phyloP scores from a whole-genome alignment of 2,329 filamentous ascomycete species.

The Teratosphaeria destructans region DNA sequence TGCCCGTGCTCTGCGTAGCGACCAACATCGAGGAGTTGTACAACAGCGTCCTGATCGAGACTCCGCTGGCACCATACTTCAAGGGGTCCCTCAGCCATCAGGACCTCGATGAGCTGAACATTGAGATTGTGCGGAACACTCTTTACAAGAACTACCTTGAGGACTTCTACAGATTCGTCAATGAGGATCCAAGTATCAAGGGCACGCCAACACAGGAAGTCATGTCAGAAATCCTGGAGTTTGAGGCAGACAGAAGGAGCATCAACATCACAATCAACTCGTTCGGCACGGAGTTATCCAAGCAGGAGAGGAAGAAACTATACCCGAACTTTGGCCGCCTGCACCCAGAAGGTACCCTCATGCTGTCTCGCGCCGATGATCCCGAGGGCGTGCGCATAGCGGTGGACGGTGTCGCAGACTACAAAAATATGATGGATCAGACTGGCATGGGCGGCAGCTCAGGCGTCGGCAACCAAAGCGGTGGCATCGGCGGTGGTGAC shows the following conservation, averaged over 20 bases:
- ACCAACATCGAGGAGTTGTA: conserved; percentile 98
- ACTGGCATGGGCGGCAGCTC: conserved; percentile 65
- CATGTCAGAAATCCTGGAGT: conserved; percentile 92
- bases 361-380: conserved; percentile 91
- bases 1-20: conserved; percentile 94
- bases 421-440: conserved; percentile 92
- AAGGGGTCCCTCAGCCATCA: conserved; percentile 93
- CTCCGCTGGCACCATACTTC: conserved; percentile 90
- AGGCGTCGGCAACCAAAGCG: conserved; percentile 65
- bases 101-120: conserved; percentile 96
- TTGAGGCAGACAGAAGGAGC: conserved; percentile 88
- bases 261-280: conserved; percentile 99
- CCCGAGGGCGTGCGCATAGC: conserved; percentile 87
- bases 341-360: conserved; percentile 86
- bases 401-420: conserved; percentile 85
- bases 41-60: conserved; percentile 95
- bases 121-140: conserved; percentile 97
- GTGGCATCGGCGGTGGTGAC: conserved; percentile 58
- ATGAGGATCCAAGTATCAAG: conserved; percentile 72
- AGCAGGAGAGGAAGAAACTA: conserved; percentile 88
- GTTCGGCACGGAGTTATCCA: conserved; percentile 90
- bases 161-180: conserved; percentile 93
- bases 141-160: conserved; percentile 99
- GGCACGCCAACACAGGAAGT: conserved; percentile 85
- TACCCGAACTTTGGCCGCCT: conserved; percentile 87